Base-by-base conservation (phyloP, 1,284 basidiomycete genomes). In the Trametes sp. region DNA sequence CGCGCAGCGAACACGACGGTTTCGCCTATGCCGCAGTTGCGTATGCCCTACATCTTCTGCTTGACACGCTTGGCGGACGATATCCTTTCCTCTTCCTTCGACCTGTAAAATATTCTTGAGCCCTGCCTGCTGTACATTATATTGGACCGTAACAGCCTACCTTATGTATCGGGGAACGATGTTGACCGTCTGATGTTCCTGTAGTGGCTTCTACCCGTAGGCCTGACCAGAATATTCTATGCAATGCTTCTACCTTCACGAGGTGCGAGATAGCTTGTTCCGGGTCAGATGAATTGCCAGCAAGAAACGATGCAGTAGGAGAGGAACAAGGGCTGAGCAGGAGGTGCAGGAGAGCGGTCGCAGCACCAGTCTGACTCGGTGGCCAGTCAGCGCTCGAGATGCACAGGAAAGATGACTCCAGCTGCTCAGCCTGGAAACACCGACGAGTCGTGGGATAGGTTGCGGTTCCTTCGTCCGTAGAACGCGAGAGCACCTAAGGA, bases 131-230 rank as follows among this genome's bases (percentile, higher is more conserved):
- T 67, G 66, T 67, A 65, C 13, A 59, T 48, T 54, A 65, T 48
- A 44, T 26, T 41, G 38, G 38, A 41, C 53, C 38, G 44, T 33
- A 10, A 52, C 50, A 62, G 31, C 66, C 55, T 67, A 67, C 63
- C 61, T 50, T 67, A 67, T 59, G 52, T 59, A 56, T 55, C 46
- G 38, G 55, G 61, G 60, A 63, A 54, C 58, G 63, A 64, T 65
- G 61, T 67, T 63, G 66, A 65, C 28, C 61, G 63, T 67, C 62
- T 53, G 46, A 44, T 54, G 63, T 67, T 63, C 58, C 61, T 49
- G 52, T 64, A 61, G 54, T 62, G 26, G 49, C 33, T 35, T 58
- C 46, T 28, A 41, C 38, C 38, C 53, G 19, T 45, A 52, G 41
- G 57, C 54, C 42, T 46, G 50, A 23, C 51, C 42, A 31, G 9